Evolutionary conservation across 2,329 filamentous ascomycete genomes (phyloP).

Genomic region (Cytospora chrysosperma): DNA sequence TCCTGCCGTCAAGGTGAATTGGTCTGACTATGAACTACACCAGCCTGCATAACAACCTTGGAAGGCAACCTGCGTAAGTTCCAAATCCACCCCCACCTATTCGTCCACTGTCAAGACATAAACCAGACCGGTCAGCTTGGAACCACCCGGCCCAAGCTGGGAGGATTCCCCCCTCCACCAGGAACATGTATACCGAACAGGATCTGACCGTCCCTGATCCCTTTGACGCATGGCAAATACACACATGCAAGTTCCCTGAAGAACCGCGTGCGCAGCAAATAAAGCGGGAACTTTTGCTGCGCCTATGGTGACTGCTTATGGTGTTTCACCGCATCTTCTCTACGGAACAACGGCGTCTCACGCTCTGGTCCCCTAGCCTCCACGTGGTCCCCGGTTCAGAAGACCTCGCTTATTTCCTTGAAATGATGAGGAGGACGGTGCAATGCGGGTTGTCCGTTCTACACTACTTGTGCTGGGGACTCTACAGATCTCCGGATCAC

Average conservation of each 20-base stretch:
- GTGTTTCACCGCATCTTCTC: conserved; percentile 3
- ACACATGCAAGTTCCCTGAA: background rate
- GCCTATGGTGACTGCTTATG: conserved; percentile 7
- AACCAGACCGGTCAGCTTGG: background rate
- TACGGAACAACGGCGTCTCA: background rate
- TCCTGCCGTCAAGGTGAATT: too few species aligned
- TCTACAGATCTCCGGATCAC: background rate
- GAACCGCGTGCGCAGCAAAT: background rate
- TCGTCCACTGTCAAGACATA: background rate
- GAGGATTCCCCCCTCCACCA: background rate
- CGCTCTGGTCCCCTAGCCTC: conserved; percentile 1
- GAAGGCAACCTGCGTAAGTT: background rate
- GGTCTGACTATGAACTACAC: too few species aligned
- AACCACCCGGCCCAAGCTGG: background rate
- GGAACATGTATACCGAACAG: background rate
- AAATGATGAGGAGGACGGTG: background rate
- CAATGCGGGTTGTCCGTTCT: background rate
- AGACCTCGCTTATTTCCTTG: conserved; percentile 7
- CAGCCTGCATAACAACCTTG: too few species aligned
- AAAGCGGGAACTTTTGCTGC: background rate
- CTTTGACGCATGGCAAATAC: background rate
- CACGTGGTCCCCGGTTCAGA: conserved; percentile 18
- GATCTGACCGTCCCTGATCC: background rate
- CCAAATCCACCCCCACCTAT: too few species aligned
- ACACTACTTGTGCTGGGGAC: background rate